Base-by-base conservation (phyloP, 352 stramenopile genomes). In the Globisporangium lucens region DNA sequence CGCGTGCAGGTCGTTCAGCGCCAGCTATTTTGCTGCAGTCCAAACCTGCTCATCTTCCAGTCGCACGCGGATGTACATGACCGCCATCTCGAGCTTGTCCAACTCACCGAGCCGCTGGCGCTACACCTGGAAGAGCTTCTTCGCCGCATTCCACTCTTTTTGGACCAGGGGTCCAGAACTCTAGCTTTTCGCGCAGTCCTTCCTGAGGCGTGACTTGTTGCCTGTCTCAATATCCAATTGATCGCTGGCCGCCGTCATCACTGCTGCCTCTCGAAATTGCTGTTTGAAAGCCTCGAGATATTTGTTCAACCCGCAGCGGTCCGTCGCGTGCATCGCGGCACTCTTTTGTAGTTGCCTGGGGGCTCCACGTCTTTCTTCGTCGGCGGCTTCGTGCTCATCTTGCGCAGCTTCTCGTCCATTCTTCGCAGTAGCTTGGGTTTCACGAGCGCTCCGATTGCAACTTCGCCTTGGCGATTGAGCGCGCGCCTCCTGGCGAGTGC, bases 71-170 rank as follows among this genome's bases (percentile, higher is more conserved):
- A 95, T 75, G 53, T 90, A 82, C 56, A 83, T 85, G 24, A 76
- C 83, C 2, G 87, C 87, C 87, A 95, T 95, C 29, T 80, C 79
- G 46, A 95, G 65, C 43, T 95, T 85, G 56, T 95, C 87, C 35
- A 91, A 69, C 2, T 73, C 78, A 4, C 82, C 84, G 5, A 95
- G 78, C n/a, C 84, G 81, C 47, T 88, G 76, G 38, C 92, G 83
- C 33, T 92, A 83, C 17, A 73, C 73, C 30, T 93, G 81, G 22
- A 91, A 91, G 1, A 94, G 71, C 29, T 85, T 84, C 65, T 83
- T 87, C 9, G 77, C 85, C 20, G 69, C 67, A n/a, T 59, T 77
- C 78, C 81, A 88, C 49, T 93, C 85, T 7, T 71, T 72, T 33
- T 85, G 69, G 17, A 93, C 27, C 12, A 76, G 74, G 2, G 0